A percentile compares a stretch with the other conserved stretches of the same genome.
Evolutionary conservation across 169 alveolate species (phyloP).

Genomic region (Plasmodium gaboni): DNA sequence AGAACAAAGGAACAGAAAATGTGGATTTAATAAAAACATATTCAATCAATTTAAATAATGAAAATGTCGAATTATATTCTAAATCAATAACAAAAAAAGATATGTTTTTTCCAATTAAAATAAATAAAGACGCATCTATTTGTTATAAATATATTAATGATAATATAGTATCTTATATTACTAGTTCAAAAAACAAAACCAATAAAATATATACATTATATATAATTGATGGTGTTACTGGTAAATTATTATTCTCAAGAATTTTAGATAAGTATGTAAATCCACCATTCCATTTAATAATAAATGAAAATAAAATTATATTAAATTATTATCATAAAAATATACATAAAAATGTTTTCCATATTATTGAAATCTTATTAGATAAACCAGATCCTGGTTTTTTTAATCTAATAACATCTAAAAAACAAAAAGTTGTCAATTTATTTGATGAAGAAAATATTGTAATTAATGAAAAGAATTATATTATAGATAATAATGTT

Average conservation of each 20-base stretch:
- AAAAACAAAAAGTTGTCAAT: conserved; percentile 66
- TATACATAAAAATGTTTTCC: conserved; percentile 47
- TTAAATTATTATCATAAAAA: conserved; percentile 37
- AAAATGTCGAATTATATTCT: conserved; percentile 32
- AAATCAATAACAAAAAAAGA: conserved; percentile 67
- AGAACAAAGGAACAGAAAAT: neutral
- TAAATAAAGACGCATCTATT: conserved; percentile 75
- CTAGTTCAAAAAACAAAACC: conserved; percentile 4
- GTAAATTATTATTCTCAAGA: conserved; percentile 36
- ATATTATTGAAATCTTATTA: conserved; percentile 43
- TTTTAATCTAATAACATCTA: conserved; percentile 50
- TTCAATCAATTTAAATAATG: conserved; percentile 43
- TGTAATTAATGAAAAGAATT: conserved; percentile 63
- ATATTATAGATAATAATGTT: conserved; percentile 61
- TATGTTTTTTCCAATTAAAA: conserved; percentile 63
- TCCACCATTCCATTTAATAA: conserved; percentile 65
- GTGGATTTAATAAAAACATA: conserved; percentile 37
- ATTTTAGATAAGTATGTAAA: conserved; percentile 36
- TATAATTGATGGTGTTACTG: conserved; percentile 64
- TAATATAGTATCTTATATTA: conserved; percentile 61
- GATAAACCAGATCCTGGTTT: conserved; percentile 74
- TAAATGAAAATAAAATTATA: conserved; percentile 61
- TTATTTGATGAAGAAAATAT: conserved; percentile 55
- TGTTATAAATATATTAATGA: conserved; percentile 64
- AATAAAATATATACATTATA: conserved; percentile 35